Evolutionary conservation across 2,329 filamentous ascomycete species (phyloP), one percentile per base, ranked within the genome.

Genomic region (Ceratocystis variospora): DNA sequence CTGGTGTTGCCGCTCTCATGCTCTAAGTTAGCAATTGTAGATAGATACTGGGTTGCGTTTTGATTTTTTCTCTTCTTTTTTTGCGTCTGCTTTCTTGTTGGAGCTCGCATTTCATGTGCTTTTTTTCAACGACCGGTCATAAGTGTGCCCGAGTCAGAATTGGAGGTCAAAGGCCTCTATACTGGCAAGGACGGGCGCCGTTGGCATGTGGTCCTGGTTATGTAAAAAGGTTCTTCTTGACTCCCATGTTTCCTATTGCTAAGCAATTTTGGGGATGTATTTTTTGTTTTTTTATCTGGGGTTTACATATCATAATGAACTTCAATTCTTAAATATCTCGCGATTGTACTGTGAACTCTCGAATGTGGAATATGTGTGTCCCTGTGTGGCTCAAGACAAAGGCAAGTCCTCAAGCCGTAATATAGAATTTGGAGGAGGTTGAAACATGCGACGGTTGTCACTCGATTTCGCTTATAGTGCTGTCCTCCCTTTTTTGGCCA

Each of bases 21-120:
- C 63, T 66, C 63, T 68, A 68, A 69, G 50, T 59, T 15, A 31
- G n/a, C 33, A n/a, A 50, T 25, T 53, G 22, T 33, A 66, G 37
- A 59, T 33, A 66, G 37, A 59, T 59, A 37, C 33, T 59, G 55
- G 55, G 15, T 62, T 57, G 55, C 48, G 61, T 45, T 57, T 41
- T 50, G 37, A 4, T 61, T 64, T 53, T n/a, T 45, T 22, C 50
- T 48, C 7, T 62, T 31, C 19, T 28, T 33, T 15, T 53, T 64
- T 61, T 33, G 55, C 28, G 55, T 31, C 33, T 37, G 55, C 55
- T 33, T 59, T 59, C 15, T 19, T 5, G 28, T 59, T 59, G 28
- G 55, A 59, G 55, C 63, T 57, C 25, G 48, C 17, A 19, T n/a
- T 46, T 41, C 25, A 55, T 28, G 31, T 48, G 31, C 62, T 48